Evolutionary conservation across 192 early-diverging fungal genomes (phyloP).

Genomic region (Entomortierella chlamydospora): DNA sequence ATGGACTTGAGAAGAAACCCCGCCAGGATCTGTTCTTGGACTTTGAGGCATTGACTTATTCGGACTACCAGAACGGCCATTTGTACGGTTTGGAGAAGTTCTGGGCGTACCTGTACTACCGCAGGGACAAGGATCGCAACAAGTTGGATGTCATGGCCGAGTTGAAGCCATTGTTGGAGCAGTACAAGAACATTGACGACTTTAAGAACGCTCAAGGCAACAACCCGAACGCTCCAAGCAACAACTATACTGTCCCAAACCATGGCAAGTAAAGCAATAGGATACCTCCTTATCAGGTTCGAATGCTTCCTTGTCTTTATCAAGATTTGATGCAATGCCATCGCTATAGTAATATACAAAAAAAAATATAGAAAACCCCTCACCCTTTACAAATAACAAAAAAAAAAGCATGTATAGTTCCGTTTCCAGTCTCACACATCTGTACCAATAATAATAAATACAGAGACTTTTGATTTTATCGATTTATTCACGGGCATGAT

Average conservation of each 20-base stretch:
- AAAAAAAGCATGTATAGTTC: no score
- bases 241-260: constrained; percentile 48
- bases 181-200: constrained; percentile 65
- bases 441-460: no score
- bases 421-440: no score
- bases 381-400: no score
- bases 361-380: no score
- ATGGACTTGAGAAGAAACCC: constrained; percentile 93
- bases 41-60: constrained; percentile 85
- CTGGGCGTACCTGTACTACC: constrained; percentile 94
- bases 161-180: constrained; percentile 66
- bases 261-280: constrained; percentile 17
- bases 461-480: no score
- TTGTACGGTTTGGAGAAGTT: constrained; percentile 96
- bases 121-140: constrained; percentile 82
- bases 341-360: no score
- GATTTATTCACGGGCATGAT: no score
- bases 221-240: constrained; percentile 46
- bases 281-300: no score
- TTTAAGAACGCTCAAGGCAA: constrained; percentile 52
- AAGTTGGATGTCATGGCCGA: constrained; percentile 67
- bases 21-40: constrained; percentile 87
- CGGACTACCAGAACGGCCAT: constrained; percentile 79
- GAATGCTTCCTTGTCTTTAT: no score
- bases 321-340: no score